Conservation (phyloP, 1,284 basidiomycete species). For the Leccinum subfulvum region DNA sequence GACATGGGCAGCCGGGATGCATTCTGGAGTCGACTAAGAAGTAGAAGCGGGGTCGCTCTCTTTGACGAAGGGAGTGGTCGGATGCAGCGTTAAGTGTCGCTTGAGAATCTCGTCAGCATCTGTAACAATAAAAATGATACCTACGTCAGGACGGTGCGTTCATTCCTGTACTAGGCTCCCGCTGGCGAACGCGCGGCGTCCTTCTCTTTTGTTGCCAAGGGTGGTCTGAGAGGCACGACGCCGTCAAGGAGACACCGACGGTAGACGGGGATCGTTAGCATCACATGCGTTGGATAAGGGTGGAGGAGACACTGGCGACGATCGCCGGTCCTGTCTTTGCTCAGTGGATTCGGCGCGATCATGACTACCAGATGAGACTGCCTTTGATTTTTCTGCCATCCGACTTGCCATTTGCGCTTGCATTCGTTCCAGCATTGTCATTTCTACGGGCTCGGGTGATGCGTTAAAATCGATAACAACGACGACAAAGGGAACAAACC, state of each 20-base stretch:
- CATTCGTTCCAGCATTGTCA: background rate
- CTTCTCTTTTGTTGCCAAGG: background rate
- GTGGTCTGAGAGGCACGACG: background rate
- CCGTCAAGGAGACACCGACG: background rate
- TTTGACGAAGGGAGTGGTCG: too few relatives aligned
- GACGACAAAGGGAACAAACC: too few relatives aligned
- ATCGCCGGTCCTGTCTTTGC: background rate
- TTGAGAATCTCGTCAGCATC: too few relatives aligned
- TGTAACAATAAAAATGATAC: too few relatives aligned
- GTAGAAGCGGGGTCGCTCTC: too few relatives aligned
- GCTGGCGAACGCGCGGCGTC: too few relatives aligned
- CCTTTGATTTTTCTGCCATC: background rate
- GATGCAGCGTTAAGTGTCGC: too few relatives aligned
- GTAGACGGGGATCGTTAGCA: background rate
- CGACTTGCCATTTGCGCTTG: background rate
- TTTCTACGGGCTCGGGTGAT: background rate
- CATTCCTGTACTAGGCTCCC: too few relatives aligned
- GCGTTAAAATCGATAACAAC: too few relatives aligned
- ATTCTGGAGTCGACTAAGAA: too few relatives aligned
- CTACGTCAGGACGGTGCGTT: too few relatives aligned
- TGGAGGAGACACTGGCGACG: background rate
- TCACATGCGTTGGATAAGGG: background rate
- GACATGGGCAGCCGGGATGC: too few relatives aligned
- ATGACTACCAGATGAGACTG: background rate
- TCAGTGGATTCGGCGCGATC: background rate